phyloP scores from a whole-genome alignment of 208 protist species.

The Acanthamoeba lugdunensis region DNA sequence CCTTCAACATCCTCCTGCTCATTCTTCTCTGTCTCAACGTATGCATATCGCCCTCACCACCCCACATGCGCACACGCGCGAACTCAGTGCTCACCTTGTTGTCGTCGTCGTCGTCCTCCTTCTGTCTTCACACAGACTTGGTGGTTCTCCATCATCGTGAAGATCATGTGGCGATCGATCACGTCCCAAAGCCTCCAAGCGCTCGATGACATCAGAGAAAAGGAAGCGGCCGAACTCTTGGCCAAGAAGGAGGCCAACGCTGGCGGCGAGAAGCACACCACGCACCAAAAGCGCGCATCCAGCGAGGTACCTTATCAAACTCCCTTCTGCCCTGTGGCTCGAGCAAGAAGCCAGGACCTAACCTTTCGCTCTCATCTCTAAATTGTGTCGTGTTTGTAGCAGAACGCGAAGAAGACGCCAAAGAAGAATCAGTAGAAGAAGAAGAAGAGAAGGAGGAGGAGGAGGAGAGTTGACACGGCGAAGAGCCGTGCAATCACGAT shows the following conservation, averaged over 20 bases:
- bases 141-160: slow-evolving; percentile 25
- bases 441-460: neutral
- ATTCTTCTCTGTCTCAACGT: slow-evolving; percentile 32
- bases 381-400: neutral
- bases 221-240: neutral
- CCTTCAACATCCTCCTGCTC: neutral
- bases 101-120: too few species aligned
- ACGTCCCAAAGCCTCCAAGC: slow-evolving; percentile 4
- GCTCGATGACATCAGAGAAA: slow-evolving; percentile 37
- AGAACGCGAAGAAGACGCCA: neutral
- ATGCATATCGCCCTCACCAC: neutral
- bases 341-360: neutral
- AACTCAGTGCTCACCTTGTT: neutral
- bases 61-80: too few species aligned
- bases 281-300: neutral
- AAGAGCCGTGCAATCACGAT: too few species aligned
- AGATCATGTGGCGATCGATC: slow-evolving; percentile 18
- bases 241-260: neutral
- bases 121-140: neutral
- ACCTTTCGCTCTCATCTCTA: too few species aligned
- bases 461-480: too few species aligned
- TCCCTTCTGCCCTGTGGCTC: neutral
- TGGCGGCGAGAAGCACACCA: neutral
- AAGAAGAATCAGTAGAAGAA: slow-evolving; percentile 14
- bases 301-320: neutral